Percentiles rank a stretch among this genome's conserved stretches.
Evolutionary conservation across 768 basidiomycete genomes (phyloP).

Genomic region (Tubosaeta sp.): DNA sequence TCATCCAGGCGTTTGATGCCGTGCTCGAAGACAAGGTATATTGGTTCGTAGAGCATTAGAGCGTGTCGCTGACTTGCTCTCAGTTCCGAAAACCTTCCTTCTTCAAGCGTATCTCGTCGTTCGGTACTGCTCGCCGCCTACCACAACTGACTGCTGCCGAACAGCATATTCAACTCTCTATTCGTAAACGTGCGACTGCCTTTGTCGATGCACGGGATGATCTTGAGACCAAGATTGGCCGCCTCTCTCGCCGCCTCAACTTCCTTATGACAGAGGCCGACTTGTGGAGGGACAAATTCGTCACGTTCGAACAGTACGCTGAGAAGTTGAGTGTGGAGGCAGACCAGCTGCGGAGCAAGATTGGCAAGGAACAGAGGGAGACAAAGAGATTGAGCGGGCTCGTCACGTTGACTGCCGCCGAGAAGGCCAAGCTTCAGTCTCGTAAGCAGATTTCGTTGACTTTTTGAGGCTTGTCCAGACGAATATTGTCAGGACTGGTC

Average conservation of each 20-base stretch:
- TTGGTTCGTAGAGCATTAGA: background rate
- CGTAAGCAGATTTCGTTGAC: slow-evolving; percentile 46
- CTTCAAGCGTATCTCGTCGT: slow-evolving; percentile 76
- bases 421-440: slow-evolving; percentile 72
- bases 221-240: slow-evolving; percentile 89
- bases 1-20: slow-evolving; percentile 85
- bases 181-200: slow-evolving; percentile 89
- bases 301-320: slow-evolving; percentile 91
- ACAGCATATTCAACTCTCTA: slow-evolving; percentile 80
- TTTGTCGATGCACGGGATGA: slow-evolving; percentile 94
- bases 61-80: slow-evolving; percentile 2
- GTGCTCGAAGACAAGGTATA: slow-evolving; percentile 81
- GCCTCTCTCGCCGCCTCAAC: slow-evolving; percentile 78
- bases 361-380: slow-evolving; percentile 88
- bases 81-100: slow-evolving; percentile 88
- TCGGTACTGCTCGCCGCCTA: slow-evolving; percentile 64
- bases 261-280: slow-evolving; percentile 91
- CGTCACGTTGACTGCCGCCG: slow-evolving; percentile 69
- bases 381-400: slow-evolving; percentile 80
- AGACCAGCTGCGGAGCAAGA: slow-evolving; percentile 76
- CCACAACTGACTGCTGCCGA: slow-evolving; percentile 77
- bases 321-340: slow-evolving; percentile 88
- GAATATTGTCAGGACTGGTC: slow-evolving; percentile 53
- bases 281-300: slow-evolving; percentile 90
- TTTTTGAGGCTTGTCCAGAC: background rate